Percentiles rank a stretch among this genome's conserved stretches.
These are phyloP conservation scores for Coemansia sp. DNA, from an alignment of 192 early-diverging fungal species.

Conservation along the genomic window DNA sequence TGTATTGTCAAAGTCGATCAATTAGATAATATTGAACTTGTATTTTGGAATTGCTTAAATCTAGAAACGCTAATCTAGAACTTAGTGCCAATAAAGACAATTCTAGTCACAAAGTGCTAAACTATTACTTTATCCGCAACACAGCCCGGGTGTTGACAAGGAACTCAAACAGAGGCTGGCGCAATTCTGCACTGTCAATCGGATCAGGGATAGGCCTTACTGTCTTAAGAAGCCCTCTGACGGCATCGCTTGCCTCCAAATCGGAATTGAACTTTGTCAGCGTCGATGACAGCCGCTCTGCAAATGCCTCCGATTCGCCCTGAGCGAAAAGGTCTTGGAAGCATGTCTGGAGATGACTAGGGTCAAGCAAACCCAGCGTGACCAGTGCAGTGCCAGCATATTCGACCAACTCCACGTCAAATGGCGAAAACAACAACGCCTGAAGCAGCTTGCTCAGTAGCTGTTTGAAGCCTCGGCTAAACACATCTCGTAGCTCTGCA, in stretches of 20 bases:
- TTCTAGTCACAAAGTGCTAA: background rate
- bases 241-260: conserved; percentile 26
- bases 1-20: background rate
- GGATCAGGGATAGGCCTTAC: conserved; percentile 31
- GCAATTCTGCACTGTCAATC: conserved; percentile 38
- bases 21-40: background rate
- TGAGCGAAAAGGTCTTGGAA: conserved; percentile 39
- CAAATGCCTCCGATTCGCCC: conserved; percentile 18
- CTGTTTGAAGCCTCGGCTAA: conserved; percentile 28
- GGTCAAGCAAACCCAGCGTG: conserved; percentile 39
- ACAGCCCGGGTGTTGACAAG: conserved; percentile 46
- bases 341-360: conserved; percentile 36
- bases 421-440: conserved; percentile 42
- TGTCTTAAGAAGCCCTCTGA: conserved; percentile 20
- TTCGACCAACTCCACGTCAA: conserved; percentile 47
- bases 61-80: background rate
- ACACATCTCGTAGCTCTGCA: conserved; percentile 22
- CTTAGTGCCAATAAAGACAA: background rate
- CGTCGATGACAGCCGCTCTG: conserved; percentile 39
- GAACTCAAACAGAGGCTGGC: conserved; percentile 53
- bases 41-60: conserved; percentile 1
- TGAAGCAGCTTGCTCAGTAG: conserved; percentile 40
- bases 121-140: conserved; percentile 35
- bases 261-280: conserved; percentile 41
- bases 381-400: conserved; percentile 44